Conservation (phyloP, 352 stramenopile genomes). For the Pythium inflatum region DNA sequence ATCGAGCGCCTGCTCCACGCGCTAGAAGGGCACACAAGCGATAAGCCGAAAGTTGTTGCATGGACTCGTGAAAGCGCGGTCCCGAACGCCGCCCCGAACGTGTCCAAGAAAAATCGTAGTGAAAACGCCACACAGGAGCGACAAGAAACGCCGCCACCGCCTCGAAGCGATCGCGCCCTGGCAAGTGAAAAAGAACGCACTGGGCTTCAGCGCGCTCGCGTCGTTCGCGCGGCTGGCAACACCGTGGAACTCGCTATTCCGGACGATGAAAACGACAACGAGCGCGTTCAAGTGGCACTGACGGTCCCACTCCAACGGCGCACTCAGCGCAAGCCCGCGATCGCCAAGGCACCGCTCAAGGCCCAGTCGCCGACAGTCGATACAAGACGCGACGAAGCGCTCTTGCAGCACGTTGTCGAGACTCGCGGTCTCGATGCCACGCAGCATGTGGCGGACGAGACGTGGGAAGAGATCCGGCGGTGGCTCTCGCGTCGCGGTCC, state of each 20-base stretch:
- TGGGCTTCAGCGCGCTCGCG: not conserved
- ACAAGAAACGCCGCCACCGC: not conserved
- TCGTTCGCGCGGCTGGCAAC: not conserved
- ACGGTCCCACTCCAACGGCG: not conserved
- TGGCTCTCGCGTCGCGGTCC: not conserved
- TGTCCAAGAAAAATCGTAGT: not conserved
- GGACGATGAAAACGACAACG: slow-evolving; percentile 5
- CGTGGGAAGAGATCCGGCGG: not conserved
- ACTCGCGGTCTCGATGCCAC: not conserved
- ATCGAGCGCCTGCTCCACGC: not conserved
- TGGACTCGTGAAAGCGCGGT: not conserved
- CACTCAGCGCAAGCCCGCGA: not conserved
- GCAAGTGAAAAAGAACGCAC: not conserved
- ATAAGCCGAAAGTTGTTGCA: not conserved
- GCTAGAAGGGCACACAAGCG: not conserved
- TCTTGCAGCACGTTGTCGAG: not conserved
- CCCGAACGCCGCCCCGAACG: not conserved
- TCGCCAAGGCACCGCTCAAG: not conserved
- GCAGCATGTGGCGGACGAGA: not conserved
- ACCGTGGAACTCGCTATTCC: not conserved
- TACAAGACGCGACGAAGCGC: not conserved
- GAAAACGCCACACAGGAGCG: not conserved
- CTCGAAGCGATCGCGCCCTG: not conserved
- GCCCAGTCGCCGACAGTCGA: not conserved
- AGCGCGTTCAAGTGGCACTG: no score